Conservation (phyloP, 495 filamentous ascomycete genomes). For the Aspergillus ellipticus region DNA sequence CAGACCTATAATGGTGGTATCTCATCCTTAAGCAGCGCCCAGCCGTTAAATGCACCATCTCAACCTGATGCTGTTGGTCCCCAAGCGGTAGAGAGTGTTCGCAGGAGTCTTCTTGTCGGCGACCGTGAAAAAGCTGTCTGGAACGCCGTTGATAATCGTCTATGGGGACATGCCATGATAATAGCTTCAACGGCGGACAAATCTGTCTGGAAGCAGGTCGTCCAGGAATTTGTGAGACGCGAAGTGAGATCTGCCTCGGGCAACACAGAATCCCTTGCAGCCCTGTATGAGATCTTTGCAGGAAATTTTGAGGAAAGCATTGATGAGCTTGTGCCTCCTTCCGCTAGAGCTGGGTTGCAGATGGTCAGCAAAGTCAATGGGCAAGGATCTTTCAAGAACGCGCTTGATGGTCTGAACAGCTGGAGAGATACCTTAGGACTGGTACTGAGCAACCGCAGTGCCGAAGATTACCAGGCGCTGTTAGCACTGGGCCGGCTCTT, state of each 20-base stretch:
- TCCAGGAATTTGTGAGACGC: constrained; percentile 88
- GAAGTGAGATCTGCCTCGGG: constrained; percentile 77
- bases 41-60: constrained; percentile 25
- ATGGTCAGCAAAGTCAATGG: constrained; percentile 70
- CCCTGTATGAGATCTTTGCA: constrained; percentile 87
- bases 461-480: constrained; percentile 72
- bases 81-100: constrained; percentile 63
- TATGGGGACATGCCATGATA: constrained; percentile 96
- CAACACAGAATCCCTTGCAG: constrained; percentile 80
- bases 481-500: constrained; percentile 78
- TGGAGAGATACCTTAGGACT: constrained; percentile 90
- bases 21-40: constrained; percentile 26
- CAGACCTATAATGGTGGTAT: constrained; percentile 18
- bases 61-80: constrained; percentile 62
- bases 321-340: constrained; percentile 93
- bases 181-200: constrained; percentile 72
- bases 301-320: constrained; percentile 93
- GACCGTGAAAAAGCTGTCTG: constrained; percentile 91
- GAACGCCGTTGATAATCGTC: constrained; percentile 85
- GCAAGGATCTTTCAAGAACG: constrained; percentile 62
- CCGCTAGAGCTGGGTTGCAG: constrained; percentile 86
- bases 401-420: constrained; percentile 78
- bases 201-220: constrained; percentile 82
- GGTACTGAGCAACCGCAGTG: constrained; percentile 80
- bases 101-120: constrained; percentile 67